Conservation (phyloP, 495 filamentous ascomycete species). For the Aspergillus hancockii region DNA sequence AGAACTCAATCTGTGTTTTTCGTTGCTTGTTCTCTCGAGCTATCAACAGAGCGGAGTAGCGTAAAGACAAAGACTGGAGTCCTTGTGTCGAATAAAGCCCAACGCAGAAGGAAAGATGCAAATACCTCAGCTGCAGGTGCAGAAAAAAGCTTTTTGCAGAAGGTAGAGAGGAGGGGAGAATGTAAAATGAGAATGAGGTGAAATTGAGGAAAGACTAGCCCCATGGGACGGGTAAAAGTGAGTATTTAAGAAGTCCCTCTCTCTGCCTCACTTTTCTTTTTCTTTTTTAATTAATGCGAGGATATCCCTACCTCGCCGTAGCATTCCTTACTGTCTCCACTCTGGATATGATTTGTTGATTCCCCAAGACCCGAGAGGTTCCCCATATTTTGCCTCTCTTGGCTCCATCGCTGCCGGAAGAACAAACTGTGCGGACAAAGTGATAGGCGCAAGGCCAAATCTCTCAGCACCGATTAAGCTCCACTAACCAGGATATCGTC, state of each 20-base stretch:
- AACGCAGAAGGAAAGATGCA: conserved; percentile 5
- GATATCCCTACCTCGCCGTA: background rate
- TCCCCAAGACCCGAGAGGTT: background rate
- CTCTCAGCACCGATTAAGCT: background rate
- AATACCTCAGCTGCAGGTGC: conserved; percentile 5
- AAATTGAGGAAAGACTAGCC: background rate
- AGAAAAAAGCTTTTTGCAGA: conserved; percentile 4
- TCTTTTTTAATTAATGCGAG: background rate
- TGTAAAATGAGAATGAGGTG: conserved; percentile 2
- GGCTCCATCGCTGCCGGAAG: background rate
- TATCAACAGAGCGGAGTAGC: conserved; percentile 17
- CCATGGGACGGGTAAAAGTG: conserved; percentile 5
- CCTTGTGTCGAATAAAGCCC: conserved; percentile 4
- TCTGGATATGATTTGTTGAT: conserved; percentile 2
- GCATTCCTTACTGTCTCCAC: conserved; percentile 4
- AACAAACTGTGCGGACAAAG: conserved; percentile 4
- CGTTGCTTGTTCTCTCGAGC: conserved; percentile 14
- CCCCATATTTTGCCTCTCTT: conserved; percentile 7
- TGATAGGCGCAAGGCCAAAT: conserved; percentile 3
- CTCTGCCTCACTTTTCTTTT: background rate
- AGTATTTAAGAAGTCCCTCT: conserved; percentile 6
- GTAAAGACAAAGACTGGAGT: conserved; percentile 8
- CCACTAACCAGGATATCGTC: conserved; percentile 1
- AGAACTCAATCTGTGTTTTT: conserved; percentile 23
- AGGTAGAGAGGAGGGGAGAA: conserved; percentile 2